phyloP scores from a whole-genome alignment of 108 stramenopile species.

The Cyclotella sp. region DNA sequence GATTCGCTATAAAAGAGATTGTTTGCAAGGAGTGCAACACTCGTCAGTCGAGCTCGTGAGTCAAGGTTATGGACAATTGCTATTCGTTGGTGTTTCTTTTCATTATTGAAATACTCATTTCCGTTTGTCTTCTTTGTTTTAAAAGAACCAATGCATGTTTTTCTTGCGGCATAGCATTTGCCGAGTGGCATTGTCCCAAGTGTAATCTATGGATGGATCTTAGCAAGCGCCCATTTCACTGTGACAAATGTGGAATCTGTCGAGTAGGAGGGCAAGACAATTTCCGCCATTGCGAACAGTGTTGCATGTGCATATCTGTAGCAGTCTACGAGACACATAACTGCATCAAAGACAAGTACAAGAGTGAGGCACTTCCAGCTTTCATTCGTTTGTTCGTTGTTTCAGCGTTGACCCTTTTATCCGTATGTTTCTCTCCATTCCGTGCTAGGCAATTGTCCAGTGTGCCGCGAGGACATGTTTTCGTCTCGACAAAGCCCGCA shows the following conservation, averaged over 20 bases:
- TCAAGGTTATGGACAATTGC: not conserved
- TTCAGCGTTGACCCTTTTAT: not conserved
- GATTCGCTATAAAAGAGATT: constrained; percentile 73
- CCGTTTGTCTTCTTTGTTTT: not conserved
- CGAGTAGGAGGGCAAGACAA: constrained; percentile 54
- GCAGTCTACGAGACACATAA: constrained; percentile 42
- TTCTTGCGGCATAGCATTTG: constrained; percentile 38
- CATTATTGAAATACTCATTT: not conserved
- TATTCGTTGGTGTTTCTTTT: not conserved
- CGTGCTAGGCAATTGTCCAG: constrained; percentile 46
- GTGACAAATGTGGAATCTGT: constrained; percentile 57
- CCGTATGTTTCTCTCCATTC: not conserved
- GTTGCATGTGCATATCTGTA: constrained; percentile 54
- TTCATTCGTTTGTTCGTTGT: not conserved
- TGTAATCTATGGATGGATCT: constrained; percentile 59
- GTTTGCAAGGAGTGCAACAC: constrained; percentile 84
- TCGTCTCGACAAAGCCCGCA: constrained; percentile 72
- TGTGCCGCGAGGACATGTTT: constrained; percentile 64
- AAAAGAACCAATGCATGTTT: constrained; percentile 34
- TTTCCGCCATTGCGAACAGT: constrained; percentile 44
- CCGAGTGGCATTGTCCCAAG: constrained; percentile 46
- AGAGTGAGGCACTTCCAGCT: constrained; percentile 13
- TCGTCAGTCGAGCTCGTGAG: constrained; percentile 53
- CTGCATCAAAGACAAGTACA: constrained; percentile 61
- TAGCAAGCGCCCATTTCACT: constrained; percentile 46